Evolutionary conservation across 176 grass and related monocot genomes (phyloP), one percentile per base, ranked within the genome.

Genomic region (Ananas comosus): DNA sequence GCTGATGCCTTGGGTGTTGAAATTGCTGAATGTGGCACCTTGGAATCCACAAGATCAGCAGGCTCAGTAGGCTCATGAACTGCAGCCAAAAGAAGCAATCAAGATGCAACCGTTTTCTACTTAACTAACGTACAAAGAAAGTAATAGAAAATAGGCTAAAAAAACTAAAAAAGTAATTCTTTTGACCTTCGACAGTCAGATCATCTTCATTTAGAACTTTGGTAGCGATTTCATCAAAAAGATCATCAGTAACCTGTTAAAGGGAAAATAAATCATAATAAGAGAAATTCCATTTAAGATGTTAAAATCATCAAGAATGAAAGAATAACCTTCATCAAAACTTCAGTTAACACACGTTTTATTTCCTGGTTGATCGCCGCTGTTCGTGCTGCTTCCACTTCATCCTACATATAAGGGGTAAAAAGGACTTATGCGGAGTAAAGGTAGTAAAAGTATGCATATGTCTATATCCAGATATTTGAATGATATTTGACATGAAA

Each of bases 161-260:
- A n/a, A 53, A 73, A 58, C 48, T 0, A 75, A 65, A 64, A 65
- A 29, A 77, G 13, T 27, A 3, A 79, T 54, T 84, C 66, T 69
- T 53, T 83, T 71, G 66, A 92, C 89, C 58, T 87, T 92, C 86
- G 78, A 24, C 69, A 69, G 70, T 71, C 51, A 56, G 81, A 69
- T 97, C 84, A 77, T 90, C 87, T 81, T 92, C 94, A 53, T 81
- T 83, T 63, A 97, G 66, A 80, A 97, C 89, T 85, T 97, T 93
- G 54, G 80, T 86, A 1, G 89, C 89, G 1, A 97, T 93, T 76
- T 97, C 89, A 74, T 97, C 66, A 75, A 97, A 97, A 83, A 97
- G 86, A 80, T 97, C 86, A 80, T 97, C 86, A 70, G 94, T 97
- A 83, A 97, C 94, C 94, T 97, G 72, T 50, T 67, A 59, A 52